Percentiles rank a stretch among this genome's conserved stretches.
Evolutionary conservation across 1,284 basidiomycete species (phyloP).

Genomic region (Cryptococcus jaspeensis): DNA sequence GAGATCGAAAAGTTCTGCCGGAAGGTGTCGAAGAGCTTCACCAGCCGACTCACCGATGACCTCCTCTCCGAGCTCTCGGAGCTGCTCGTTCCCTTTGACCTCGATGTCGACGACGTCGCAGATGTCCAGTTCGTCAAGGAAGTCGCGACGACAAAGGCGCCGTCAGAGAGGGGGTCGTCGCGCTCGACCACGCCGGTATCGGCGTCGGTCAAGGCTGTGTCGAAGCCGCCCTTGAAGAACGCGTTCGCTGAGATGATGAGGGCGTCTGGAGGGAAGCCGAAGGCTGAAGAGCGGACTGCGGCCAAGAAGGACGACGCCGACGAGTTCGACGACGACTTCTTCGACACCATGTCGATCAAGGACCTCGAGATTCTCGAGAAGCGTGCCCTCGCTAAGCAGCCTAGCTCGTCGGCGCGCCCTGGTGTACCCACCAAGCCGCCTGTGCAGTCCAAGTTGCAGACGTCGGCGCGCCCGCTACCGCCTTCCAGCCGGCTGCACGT

Average conservation of each 20-base stretch:
- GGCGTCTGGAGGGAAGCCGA: constrained; percentile 25
- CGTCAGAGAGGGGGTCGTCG: not conserved
- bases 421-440: constrained; percentile 8
- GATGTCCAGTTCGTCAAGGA: constrained; percentile 43
- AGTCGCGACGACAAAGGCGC: not conserved
- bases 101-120: constrained; percentile 32
- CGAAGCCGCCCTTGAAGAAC: constrained; percentile 28
- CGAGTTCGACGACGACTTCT: constrained; percentile 38
- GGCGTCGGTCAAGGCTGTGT: constrained; percentile 6
- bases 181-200: not conserved
- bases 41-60: constrained; percentile 47
- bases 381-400: constrained; percentile 25
- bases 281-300: constrained; percentile 10
- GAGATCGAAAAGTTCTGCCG: constrained; percentile 51
- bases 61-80: constrained; percentile 50
- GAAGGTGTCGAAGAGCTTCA: constrained; percentile 38
- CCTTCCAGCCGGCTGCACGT: constrained; percentile 34
- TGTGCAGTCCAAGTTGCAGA: constrained; percentile 8
- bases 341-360: constrained; percentile 34
- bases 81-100: constrained; percentile 42
- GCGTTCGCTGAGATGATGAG: constrained; percentile 50
- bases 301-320: constrained; percentile 23
- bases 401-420: not conserved
- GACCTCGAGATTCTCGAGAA: constrained; percentile 47
- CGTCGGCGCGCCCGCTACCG: constrained; percentile 11